Base-by-base conservation (phyloP, 2,329 filamentous ascomycete genomes). In the Calonectria hongkongensis region DNA sequence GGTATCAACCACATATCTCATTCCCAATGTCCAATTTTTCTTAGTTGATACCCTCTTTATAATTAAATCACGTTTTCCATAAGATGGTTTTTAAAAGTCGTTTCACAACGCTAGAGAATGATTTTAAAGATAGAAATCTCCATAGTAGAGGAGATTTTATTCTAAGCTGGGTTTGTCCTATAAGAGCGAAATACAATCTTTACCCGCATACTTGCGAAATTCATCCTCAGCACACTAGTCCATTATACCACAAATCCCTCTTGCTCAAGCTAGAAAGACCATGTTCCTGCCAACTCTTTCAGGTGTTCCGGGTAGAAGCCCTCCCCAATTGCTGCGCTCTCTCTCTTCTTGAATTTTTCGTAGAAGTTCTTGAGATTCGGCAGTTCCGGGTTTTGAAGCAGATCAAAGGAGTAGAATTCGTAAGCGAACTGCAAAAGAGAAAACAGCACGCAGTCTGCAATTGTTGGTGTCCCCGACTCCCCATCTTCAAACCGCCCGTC, bases 261-360 rank as follows among this genome's bases (percentile, higher is more conserved):
- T 5, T 47, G 5, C 21, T 25, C 7, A 47, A 81, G 83, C 78
- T 79, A 84, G 60, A 77, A 78, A 7, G 74, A 56, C 75, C 75
- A 77, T 41, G 75, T 72, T 12, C 67, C 60, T 2, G 75, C 67
- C 41, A 76, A 4, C 21, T 67, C 25, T 5, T 76, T 67, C 3
- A 76, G 15, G 1, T 68, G 39, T 1, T 25, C 10, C 2, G 75
- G 75, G 9, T 68, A 76, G n/a, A 78, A 67, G 16, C 67, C 30
- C 0, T 66, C 68, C 0, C 16, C 56, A 0, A 77, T 62, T 13
- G 73, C 64, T 0, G 41, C 75, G 47, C 72, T 77, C 13, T 73
- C 41, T 43, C 72, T 75, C 1, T 56, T 16, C 2, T 33, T 21
- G 21, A 77, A 78, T 51, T 33, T 72, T 15, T n/a, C 2, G 27